These are phyloP conservation scores for Solanum hybrid DNA, from an alignment of 305 asterid genomes.

Conservation along the genomic window DNA sequence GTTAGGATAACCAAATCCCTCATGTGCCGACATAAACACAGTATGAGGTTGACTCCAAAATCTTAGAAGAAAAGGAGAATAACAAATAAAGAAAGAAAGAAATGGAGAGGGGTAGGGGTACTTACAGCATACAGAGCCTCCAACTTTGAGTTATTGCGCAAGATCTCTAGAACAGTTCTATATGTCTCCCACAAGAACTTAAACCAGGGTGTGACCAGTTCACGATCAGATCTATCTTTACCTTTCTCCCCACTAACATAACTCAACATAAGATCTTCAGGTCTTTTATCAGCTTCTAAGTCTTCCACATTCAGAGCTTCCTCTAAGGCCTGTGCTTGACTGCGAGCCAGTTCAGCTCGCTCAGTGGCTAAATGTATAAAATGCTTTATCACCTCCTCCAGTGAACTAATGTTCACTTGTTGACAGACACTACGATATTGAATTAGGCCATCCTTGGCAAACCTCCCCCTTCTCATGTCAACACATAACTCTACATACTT, in stretches of 20 bases:
- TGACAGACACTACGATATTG: conserved; percentile 31
- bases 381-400: conserved; percentile 37
- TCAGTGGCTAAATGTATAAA: conserved; percentile 30
- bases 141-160: neutral
- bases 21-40: neutral
- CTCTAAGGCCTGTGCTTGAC: conserved; percentile 31
- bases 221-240: conserved; percentile 36
- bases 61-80: neutral
- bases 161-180: neutral
- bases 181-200: neutral
- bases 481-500: conserved; percentile 37
- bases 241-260: conserved; percentile 35
- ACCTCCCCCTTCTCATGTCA: conserved; percentile 29
- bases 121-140: neutral
- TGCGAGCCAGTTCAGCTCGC: conserved; percentile 29
- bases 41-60: neutral
- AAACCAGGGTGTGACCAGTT: conserved; percentile 22
- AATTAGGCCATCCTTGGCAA: conserved; percentile 32
- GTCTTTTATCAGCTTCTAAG: conserved; percentile 35
- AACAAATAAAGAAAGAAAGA: neutral
- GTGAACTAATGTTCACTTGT: conserved; percentile 29
- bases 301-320: conserved; percentile 39
- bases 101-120: neutral
- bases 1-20: neutral
- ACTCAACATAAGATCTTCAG: conserved; percentile 40